Base-by-base conservation (phyloP, 2,329 filamentous ascomycete species). In the Ramularia collo-cygni region DNA sequence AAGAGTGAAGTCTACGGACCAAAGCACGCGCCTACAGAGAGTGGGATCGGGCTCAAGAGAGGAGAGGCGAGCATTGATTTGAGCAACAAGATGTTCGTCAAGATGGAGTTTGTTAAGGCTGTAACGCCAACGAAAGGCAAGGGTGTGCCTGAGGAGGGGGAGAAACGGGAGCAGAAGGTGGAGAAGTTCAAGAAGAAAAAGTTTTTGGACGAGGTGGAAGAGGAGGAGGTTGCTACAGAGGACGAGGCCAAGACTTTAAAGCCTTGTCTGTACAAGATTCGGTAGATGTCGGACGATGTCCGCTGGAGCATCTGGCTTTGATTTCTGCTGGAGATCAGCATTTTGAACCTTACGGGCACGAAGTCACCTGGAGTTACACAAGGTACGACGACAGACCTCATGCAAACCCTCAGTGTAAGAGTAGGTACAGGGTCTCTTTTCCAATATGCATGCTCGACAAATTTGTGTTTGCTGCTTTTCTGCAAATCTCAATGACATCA, bases 1-100 rank as follows among this genome's bases (percentile, higher is more conserved):
- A 83, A 33, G 12, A 33, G 19, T 8, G 31, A 33, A 12, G 31
- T 19, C 6, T 18, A 18, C 7, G 21, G 21, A 10, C 21, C 21
- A 6, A 24, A 24, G 21, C 21, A 24, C 10, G 21, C 21, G 10
- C 21, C 21, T 24, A 24, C 21, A 6, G 21, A 24, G 21, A 24
- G 21, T 24, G 21, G 21, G 6, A 24, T 24, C 10, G 21, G 21
- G 21, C 16, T 33, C 8, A 83, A 53, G 77, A 77, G 7, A 24
- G 76, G 75, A 53, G 74, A 69, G 48, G 48, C 51, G 13, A 77
- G 81, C 0, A 73, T 94, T 8, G 88, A 98, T 66, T 68, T 93
- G 56, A 77, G 75, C 40, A 98, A 98, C 67, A 93, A 84, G 68
- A 98, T 98, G 92, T 98, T 98, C 69, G 90, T 96, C 52, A 86